phyloP scores from a whole-genome alignment of 441 rosid genomes.

The Lepidium campestre region DNA sequence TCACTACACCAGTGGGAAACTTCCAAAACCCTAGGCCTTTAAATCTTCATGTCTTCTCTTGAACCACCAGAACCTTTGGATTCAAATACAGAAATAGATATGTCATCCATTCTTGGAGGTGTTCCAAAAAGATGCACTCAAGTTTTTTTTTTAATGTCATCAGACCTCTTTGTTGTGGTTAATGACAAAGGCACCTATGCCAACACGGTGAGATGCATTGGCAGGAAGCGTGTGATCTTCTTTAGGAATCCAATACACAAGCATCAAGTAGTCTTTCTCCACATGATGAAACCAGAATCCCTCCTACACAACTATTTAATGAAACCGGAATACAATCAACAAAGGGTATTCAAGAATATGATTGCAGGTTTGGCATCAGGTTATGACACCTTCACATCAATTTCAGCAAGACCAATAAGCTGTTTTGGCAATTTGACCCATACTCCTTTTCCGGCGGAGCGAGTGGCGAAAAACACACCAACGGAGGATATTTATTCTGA shows the following conservation, averaged over 20 bases:
- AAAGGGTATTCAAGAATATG: background rate
- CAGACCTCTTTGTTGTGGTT: slow-evolving; percentile 70
- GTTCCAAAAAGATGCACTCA: background rate
- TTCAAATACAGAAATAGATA: slow-evolving; percentile 12
- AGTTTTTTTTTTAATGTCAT: background rate
- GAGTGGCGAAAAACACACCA: too few relatives aligned
- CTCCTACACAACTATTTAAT: slow-evolving; percentile 39
- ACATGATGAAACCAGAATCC: slow-evolving; percentile 95
- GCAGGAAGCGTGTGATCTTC: slow-evolving; percentile 60
- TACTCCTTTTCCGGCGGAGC: too few relatives aligned
- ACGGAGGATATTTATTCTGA: too few relatives aligned
- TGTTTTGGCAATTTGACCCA: slow-evolving; percentile 86
- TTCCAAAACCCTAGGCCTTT: slow-evolving; percentile 67
- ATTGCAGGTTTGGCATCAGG: background rate
- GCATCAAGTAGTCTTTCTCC: slow-evolving; percentile 77
- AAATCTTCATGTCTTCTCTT: slow-evolving; percentile 65
- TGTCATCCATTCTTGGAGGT: background rate
- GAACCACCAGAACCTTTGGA: slow-evolving; percentile 65
- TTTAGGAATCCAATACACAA: slow-evolving; percentile 73
- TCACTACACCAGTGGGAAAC: slow-evolving; percentile 81
- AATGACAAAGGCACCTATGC: slow-evolving; percentile 78
- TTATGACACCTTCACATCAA: slow-evolving; percentile 55
- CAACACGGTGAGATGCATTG: slow-evolving; percentile 77
- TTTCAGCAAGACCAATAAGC: slow-evolving; percentile 57
- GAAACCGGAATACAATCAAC: background rate